phyloP scores from a whole-genome alignment of 176 grass and related monocot genomes.

The Dactylis glomerata region DNA sequence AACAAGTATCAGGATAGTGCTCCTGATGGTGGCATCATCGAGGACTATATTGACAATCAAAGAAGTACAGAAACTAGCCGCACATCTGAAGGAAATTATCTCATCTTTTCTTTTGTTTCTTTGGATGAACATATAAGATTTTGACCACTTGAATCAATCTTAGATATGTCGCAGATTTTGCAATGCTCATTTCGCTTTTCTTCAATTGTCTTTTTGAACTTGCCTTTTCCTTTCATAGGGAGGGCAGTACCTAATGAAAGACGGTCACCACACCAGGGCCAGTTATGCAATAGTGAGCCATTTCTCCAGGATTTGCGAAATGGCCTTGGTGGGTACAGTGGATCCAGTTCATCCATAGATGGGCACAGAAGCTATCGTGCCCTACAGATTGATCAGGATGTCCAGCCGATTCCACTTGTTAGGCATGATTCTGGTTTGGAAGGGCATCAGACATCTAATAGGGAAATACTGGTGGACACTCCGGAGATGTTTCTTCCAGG shows the following conservation, averaged over 20 bases:
- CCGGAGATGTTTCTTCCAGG: conserved; percentile 91
- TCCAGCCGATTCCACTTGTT: conserved; percentile 36
- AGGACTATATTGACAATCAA: conserved; percentile 2
- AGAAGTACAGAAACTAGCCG: conserved; percentile 19
- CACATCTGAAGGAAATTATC: conserved; percentile 18
- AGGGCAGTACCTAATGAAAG: conserved; percentile 27
- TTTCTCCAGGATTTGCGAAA: conserved; percentile 39
- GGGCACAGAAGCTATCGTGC: conserved; percentile 23
- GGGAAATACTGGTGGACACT: conserved; percentile 58
- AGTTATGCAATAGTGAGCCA: conserved; percentile 43
- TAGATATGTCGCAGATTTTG: neutral
- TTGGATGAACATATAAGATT: neutral
- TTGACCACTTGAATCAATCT: neutral
- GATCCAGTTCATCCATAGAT: conserved; percentile 27
- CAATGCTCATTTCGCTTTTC: neutral
- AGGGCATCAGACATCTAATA: conserved; percentile 36
- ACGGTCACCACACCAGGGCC: conserved; percentile 22
- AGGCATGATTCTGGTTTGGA: conserved; percentile 35
- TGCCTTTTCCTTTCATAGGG: conserved; percentile 30
- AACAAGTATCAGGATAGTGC: conserved; percentile 58
- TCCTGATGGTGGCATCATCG: conserved; percentile 22
- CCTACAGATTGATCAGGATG: conserved; percentile 25
- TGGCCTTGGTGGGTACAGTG: conserved; percentile 17
- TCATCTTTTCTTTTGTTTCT: conserved; percentile 5
- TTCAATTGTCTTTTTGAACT: neutral